Evolutionary conservation across 257 asterid genomes (phyloP), one percentile per base, ranked within the genome.

Genomic region (Rhazya stricta): DNA sequence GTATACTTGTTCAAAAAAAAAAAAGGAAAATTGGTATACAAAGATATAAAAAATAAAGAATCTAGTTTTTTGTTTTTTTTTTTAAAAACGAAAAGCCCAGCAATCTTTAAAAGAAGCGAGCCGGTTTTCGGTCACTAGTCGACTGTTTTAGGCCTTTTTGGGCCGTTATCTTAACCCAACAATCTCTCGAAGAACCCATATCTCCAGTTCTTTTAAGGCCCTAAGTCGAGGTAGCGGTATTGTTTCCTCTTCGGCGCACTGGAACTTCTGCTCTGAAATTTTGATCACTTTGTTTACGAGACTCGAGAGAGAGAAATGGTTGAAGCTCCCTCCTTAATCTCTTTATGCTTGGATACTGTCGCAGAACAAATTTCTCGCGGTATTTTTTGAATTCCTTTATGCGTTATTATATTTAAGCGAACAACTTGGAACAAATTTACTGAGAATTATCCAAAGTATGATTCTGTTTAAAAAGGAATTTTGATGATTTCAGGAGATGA

Each of bases 311-410:
- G 25, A 25, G 29, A 21, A 62, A 87, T 87, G 92, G 75, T 67
- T 30, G 76, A 77, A 74, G 86, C 79, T 80, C 91, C 96, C 37
- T 87, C 81, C 2, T 83, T 91, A 76, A 50, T 88, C 68, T 82
- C 81, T 77, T 78, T 90, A 74, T 91, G 97, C 85, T 43, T 84
- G 57, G 80, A 81, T 67, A 45, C 84, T 51, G 48, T 91, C 53
- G 90, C 85, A 30, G 88, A 87, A 66, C 93, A 85, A 71, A 85
- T 92, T 71, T 79, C 79, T 32, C 83, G 29, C 72, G 91, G 97
- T 91, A 61, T 69, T 5, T 75, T 9, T 72, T 15, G 25, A 37
- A 30, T 71, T 68, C 15, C 15, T n/a, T 15, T 62, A 45, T 8
- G n/a, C 48, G 9, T 62, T 48, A 60, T 10, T 16, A 36, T 36